Percentiles rank a stretch among this genome's conserved stretches.
Evolutionary conservation across 2,329 filamentous ascomycete genomes (phyloP).

Genomic region (Phyllosticta paracitricarpa): DNA sequence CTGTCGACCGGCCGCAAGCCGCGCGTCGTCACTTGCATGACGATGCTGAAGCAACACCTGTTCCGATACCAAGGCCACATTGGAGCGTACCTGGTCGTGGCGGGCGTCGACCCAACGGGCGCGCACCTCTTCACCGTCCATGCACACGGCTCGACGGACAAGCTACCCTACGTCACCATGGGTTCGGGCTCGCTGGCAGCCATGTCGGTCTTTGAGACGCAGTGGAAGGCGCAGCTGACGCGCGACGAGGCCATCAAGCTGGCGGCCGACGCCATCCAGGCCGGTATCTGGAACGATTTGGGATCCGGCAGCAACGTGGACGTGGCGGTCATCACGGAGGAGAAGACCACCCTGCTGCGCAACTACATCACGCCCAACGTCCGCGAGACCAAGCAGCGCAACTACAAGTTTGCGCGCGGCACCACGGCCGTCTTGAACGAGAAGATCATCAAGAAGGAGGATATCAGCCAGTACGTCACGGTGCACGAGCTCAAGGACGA

Average conservation of each 20-base stretch:
- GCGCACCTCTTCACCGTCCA: conserved; percentile 95
- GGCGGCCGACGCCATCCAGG: conserved; percentile 77
- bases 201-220: conserved; percentile 96
- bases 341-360: conserved; percentile 87
- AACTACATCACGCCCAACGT: conserved; percentile 92
- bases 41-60: conserved; percentile 97
- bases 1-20: conserved; percentile 94
- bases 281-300: conserved; percentile 98
- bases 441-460: conserved; percentile 88
- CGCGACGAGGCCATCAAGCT: conserved; percentile 75
- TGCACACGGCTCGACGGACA: conserved; percentile 96
- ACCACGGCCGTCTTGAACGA: conserved; percentile 96
- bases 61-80: conserved; percentile 98
- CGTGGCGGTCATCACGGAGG: conserved; percentile 85
- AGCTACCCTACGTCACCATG: conserved; percentile 99
- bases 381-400: conserved; percentile 81
- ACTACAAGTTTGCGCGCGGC: conserved; percentile 80
- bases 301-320: conserved; percentile 97
- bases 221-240: conserved; percentile 73
- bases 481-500: conserved; percentile 74
- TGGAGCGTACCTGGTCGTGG: conserved; percentile 93
- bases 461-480: conserved; percentile 88
- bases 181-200: conserved; percentile 90
- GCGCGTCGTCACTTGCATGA: conserved; percentile 98
- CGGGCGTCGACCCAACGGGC: conserved; percentile 91